Evolutionary conservation across 1,284 basidiomycete genomes (phyloP), one percentile per base, ranked within the genome.

Genomic region (Heterobasidion irregulare): DNA sequence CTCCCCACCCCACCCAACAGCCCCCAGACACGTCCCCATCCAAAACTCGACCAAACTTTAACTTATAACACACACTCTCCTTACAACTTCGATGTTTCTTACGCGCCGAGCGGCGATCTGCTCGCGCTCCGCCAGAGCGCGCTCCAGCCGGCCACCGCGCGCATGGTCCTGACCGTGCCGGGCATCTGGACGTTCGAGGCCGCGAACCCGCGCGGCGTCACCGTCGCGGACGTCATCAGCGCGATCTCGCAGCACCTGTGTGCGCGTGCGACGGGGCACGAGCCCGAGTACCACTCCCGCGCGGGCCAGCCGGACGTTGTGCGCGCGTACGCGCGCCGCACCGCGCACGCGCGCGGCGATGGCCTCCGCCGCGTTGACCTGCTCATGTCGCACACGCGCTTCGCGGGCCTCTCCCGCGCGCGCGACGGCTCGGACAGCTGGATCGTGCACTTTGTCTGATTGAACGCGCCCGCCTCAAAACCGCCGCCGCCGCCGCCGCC

Each of bases 361-460:
- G 56, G 61, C 36, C 41, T 62, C 33, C 53, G 59, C 16, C 57
- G 58, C 35, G 43, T 54, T 44, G 61, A 62, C 53, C 53, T 62
- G 48, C 59, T 62, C 18, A 58, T 58, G 35, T 53, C 52, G 9
- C 41, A 51, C 18, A 54, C 50, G 2, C 47, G 52, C 8, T 62
- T 62, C 51, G 56, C 54, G 6, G 61, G 61, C 34, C 56, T 62
- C 16, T 50, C 57, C 41, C 60, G 47, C n/a, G 53, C 60, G 8
- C 44, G 49, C 35, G 56, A 55, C 18, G 56, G 57, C 46, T 52
- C 59, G 13, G 58, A 60, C 35, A 46, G 50, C 36, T 70, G 70
- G 48, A 54, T 64, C 46, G 67, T 41, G 63, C 64, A 5, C 63
- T 67, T 70, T 47, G 19, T 13, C 19, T 44, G 43, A 44, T 6